Percentiles rank a stretch among this genome's conserved stretches.
phyloP scores from a whole-genome alignment of 1,139 yeast genomes.

The Kodamaea suecica region DNA sequence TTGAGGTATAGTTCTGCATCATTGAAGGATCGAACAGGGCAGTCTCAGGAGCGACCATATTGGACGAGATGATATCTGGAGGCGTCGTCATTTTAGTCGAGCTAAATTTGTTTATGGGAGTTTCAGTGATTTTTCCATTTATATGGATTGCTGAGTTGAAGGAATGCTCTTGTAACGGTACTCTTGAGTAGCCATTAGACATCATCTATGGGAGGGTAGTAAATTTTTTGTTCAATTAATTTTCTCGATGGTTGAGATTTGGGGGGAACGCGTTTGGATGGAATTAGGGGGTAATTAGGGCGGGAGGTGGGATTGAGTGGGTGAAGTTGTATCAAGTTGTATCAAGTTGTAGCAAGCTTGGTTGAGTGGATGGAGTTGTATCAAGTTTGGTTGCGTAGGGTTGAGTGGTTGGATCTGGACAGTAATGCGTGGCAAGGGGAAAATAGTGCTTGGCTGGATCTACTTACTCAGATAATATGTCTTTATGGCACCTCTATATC shows the following conservation, averaged over 20 bases:
- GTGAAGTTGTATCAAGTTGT: too few relatives aligned
- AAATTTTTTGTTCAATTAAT: background rate
- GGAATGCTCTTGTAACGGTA: constrained; percentile 19
- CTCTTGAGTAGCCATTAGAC: constrained; percentile 12
- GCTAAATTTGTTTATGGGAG: constrained; percentile 17
- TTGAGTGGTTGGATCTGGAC: too few relatives aligned
- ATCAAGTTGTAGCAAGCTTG: too few relatives aligned
- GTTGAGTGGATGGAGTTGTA: too few relatives aligned
- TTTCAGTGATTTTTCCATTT: constrained; percentile 13
- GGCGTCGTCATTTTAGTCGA: constrained; percentile 34
- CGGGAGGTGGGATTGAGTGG: too few relatives aligned
- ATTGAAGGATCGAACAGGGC: constrained; percentile 9
- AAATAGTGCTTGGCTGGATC: too few relatives aligned
- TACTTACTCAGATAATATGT: too few relatives aligned
- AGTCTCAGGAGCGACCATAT: constrained; percentile 8
- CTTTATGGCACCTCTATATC: too few relatives aligned
- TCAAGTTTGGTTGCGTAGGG: too few relatives aligned
- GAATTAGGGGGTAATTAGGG: background rate
- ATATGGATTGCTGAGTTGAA: constrained; percentile 2
- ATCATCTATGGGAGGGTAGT: constrained; percentile 4
- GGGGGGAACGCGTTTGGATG: too few relatives aligned
- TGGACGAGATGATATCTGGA: constrained; percentile 26
- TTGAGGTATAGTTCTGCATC: constrained; percentile 2
- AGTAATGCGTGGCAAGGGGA: too few relatives aligned
- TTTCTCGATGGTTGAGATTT: background rate